Base-by-base conservation (phyloP, 2,329 filamentous ascomycete species). In the Eutypella sp. region DNA sequence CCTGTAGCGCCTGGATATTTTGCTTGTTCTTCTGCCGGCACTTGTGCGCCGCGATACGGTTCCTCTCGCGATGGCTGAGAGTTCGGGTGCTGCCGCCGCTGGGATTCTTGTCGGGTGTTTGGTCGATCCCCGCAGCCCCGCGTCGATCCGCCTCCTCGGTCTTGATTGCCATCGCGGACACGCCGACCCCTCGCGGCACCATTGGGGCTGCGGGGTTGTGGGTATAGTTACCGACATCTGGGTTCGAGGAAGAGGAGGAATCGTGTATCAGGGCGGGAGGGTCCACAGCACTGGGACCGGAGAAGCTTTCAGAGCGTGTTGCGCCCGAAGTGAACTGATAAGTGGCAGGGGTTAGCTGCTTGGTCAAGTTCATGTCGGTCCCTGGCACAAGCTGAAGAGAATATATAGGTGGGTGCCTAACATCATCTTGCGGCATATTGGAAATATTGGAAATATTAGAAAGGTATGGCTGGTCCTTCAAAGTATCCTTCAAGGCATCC, bases 11-110 rank as follows among this genome's bases (percentile, higher is more conserved):
- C 27, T 72, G 67, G 43, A 70, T 72, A 55, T 72, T 74, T 45
- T 72, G 69, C 64, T 77, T 78, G 62, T 77, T 77, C 64, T 78
- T 77, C 52, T 72, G 70, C 22, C 76, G 68, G 59, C 76, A 79
- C 56, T 78, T 78, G 56, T 73, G 73, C 4, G 76, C 76, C 7
- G 76, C 76, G 3, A 77, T 61, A 11, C 75, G 68, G 54, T 79
- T 79, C 61, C 76, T 73, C 27, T 41, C 48, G 6, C 53, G 51
- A 20, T 51, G 5, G 16, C 19, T 39, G 20, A 39, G 36, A 15
- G 36, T 24, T 39, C 19, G 22, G 11, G 15, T 9, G 11, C 9
- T 22, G 11, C 36, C 36, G 16, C 10, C 20, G 23, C n/a, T n/a
- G n/a, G n/a, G n/a, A n/a, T n/a, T n/a, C n/a, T n/a, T n/a, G n/a